Evolutionary conservation across 129 eudicot species (phyloP).

Genomic region (Escallonia rubra): DNA sequence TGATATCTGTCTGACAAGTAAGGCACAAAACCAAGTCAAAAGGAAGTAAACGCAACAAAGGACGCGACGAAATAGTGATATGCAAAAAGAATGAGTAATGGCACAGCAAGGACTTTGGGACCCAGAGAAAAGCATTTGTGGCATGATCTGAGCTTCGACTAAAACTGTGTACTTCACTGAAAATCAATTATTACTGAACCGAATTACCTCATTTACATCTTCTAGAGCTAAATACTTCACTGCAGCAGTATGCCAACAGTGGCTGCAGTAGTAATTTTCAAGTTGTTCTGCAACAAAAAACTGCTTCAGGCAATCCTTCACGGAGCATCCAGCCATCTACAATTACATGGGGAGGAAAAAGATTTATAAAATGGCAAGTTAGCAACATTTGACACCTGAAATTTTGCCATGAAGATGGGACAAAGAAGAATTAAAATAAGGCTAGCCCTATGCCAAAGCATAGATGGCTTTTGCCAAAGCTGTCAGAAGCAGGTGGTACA

Average conservation of each 20-base stretch:
- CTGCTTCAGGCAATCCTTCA: conserved; percentile 70
- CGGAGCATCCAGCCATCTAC: conserved; percentile 68
- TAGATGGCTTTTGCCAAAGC: conserved; percentile 18
- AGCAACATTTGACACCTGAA: neutral
- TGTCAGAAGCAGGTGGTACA: conserved; percentile 14
- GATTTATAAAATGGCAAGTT: neutral
- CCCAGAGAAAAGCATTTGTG: no score
- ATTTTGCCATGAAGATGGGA: conserved; percentile 12
- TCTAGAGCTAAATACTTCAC: conserved; percentile 36
- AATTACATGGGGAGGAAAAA: neutral
- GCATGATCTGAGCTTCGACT: no score
- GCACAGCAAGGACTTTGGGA: no score
- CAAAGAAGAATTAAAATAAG: neutral
- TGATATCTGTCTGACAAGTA: conserved; percentile 50
- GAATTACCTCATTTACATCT: conserved; percentile 51
- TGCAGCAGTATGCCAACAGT: conserved; percentile 87
- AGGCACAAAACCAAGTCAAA: conserved; percentile 19
- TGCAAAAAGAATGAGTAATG: no score
- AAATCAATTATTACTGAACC: neutral
- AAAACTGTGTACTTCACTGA: neutral
- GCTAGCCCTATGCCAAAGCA: conserved; percentile 9
- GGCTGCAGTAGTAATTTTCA: conserved; percentile 72
- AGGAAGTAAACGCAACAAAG: no score
- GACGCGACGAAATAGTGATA: no score
- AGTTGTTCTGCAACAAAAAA: conserved; percentile 70